Evolutionary conservation across 2,329 filamentous ascomycete species (phyloP), one percentile per base, ranked within the genome.

Genomic region (Sarocladium kiliense): DNA sequence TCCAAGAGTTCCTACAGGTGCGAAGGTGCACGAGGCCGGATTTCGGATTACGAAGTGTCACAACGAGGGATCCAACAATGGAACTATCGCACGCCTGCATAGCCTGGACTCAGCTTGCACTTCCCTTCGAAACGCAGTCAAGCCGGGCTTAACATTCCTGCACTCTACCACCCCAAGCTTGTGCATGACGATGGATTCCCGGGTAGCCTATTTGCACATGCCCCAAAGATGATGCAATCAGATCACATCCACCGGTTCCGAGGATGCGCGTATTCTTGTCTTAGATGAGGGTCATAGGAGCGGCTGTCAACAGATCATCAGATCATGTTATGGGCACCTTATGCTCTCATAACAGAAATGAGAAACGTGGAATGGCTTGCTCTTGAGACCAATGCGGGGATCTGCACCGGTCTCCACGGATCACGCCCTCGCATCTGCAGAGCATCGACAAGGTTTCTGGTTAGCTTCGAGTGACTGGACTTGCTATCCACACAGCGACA

Each of bases 21-120:
- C 36, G 36, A 39, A 39, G 7, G 9, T n/a, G 36, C n/a, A 9
- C 36, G n/a, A 39, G 16, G 11, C 36, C 36, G n/a, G 36, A 16
- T 9, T 39, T 39, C 39, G 12, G 7, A 39, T n/a, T n/a, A 39
- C 19, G 10, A 18, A 23, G 9, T 14, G 10, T 27, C 9, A 30
- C 18, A 23, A 10, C 11, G 25, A 47, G 23, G 21, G n/a, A n/a
- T n/a, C n/a, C n/a, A 23, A 47, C 44, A 47, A n/a, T 10, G 14
- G n/a, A 18, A 36, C 47, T 36, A 51, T 51, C 27, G 47, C 18
- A 18, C 7, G 19, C 27, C 47, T 36, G 47, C 47, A 51, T 51
- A 18, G 2, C 18, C 3, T 12, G 47, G 47, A 36, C 47, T 51
- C 47, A 51, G 47, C 34, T 51, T 32, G 23, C 19, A 30, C n/a